Conservation (phyloP, 2,329 filamentous ascomycete species). For the Fusarium virguliforme region DNA sequence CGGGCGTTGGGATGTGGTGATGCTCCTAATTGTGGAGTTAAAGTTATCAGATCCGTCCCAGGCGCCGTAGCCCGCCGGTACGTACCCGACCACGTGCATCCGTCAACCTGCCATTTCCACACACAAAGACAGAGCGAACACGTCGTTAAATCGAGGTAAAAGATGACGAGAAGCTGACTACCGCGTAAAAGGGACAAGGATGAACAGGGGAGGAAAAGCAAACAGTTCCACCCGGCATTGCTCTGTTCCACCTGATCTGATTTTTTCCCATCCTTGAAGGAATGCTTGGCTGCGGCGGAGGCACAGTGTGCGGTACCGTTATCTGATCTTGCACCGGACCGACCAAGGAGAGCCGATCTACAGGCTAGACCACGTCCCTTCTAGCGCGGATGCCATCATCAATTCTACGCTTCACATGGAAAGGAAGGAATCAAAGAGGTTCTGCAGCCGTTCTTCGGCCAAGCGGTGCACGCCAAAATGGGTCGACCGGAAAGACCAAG, state of each 20-base stretch:
- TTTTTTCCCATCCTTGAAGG: slow-evolving; percentile 11
- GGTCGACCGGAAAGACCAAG: slow-evolving; percentile 9
- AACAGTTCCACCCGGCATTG: slow-evolving; percentile 14
- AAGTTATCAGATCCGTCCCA: slow-evolving; percentile 54
- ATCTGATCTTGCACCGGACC: slow-evolving; percentile 35
- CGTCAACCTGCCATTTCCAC: background rate
- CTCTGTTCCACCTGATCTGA: slow-evolving; percentile 34
- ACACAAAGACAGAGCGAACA: slow-evolving; percentile 6
- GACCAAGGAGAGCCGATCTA: background rate
- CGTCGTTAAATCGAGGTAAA: background rate
- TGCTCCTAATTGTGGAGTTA: slow-evolving; percentile 46
- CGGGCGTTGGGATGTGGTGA: slow-evolving; percentile 33
- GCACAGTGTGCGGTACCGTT: slow-evolving; percentile 35
- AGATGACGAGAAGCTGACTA: slow-evolving; percentile 17
- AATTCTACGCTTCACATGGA: background rate
- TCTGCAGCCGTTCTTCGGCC: slow-evolving; percentile 5
- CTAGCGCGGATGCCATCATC: slow-evolving; percentile 12
- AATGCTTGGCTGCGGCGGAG: background rate
- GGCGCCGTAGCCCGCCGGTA: slow-evolving; percentile 32
- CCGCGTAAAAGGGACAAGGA: background rate
- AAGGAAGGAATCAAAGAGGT: slow-evolving; percentile 1
- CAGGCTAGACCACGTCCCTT: slow-evolving; percentile 14
- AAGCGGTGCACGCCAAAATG: background rate
- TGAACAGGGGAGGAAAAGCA: slow-evolving; percentile 3
- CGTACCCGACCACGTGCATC: slow-evolving; percentile 6